Conservation (phyloP, 139 green algal genomes). For the Yamagishiella unicocca region DNA sequence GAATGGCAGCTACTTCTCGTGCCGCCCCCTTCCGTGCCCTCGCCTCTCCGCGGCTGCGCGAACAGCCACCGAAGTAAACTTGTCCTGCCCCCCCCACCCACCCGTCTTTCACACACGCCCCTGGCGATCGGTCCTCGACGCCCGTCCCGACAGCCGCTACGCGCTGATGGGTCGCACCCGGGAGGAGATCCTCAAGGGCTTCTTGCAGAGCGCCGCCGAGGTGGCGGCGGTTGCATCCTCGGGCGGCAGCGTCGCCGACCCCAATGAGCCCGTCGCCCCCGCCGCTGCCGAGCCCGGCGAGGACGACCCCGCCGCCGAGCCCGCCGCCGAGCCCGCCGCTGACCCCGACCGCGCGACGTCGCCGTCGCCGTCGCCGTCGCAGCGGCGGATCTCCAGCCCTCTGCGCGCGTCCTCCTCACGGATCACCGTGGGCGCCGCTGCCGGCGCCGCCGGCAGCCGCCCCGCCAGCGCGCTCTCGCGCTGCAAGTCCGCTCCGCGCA, state of each 20-base stretch:
- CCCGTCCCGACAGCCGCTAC: not conserved
- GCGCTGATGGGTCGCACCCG: not conserved
- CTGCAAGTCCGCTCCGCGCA: not conserved
- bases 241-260: conserved; percentile 34
- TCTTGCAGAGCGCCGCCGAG: conserved; percentile 16
- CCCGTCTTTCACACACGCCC: not conserved
- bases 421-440: not conserved
- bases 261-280: not conserved
- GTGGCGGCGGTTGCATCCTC: conserved; percentile 14
- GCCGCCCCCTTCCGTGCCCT: too few species aligned
- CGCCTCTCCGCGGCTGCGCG: too few species aligned
- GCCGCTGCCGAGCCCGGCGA: not conserved
- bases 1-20: too few species aligned
- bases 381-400: not conserved
- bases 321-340: not conserved
- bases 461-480: not conserved
- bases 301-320: not conserved
- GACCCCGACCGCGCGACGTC: not conserved
- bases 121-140: not conserved
- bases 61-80: too few species aligned
- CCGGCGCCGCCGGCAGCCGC: not conserved
- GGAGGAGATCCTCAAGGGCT: conserved; percentile 21
- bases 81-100: not conserved
- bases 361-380: not conserved
- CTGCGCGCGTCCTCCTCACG: not conserved